Evolutionary conservation across 2,329 filamentous ascomycete species (phyloP).

Genomic region (Pestalotiopsis sp.): DNA sequence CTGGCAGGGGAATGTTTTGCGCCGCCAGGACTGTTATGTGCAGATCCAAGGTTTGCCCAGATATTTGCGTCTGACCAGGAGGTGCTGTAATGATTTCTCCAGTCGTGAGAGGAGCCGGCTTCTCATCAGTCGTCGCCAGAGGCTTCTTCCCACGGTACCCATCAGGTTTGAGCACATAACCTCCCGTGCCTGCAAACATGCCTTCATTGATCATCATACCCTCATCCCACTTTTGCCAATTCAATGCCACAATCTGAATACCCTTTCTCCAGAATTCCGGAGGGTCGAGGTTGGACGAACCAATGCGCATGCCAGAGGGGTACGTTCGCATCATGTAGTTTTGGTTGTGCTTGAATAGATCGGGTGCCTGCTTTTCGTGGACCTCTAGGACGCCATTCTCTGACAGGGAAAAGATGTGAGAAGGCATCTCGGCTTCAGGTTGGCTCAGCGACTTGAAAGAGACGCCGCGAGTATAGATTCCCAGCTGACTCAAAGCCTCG

Average conservation of each 20-base stretch:
- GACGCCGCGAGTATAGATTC: constrained; percentile 81
- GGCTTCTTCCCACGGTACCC: constrained; percentile 47
- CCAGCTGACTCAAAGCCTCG: constrained; percentile 72
- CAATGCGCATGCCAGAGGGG: constrained; percentile 78
- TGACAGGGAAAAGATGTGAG: constrained; percentile 70
- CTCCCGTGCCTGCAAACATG: constrained; percentile 84
- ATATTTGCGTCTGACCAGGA: constrained; percentile 34
- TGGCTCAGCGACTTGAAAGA: constrained; percentile 80
- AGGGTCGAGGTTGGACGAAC: constrained; percentile 86
- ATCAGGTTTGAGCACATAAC: constrained; percentile 83
- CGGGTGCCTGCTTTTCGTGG: constrained; percentile 48
- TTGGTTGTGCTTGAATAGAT: constrained; percentile 80
- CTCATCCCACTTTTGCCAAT: constrained; percentile 90
- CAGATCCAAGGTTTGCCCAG: constrained; percentile 66
- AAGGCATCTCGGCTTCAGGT: constrained; percentile 67
- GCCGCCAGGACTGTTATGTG: constrained; percentile 75
- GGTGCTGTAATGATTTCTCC: constrained; percentile 17
- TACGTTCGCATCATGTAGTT: constrained; percentile 86
- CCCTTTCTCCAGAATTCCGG: constrained; percentile 85
- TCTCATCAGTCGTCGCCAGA: constrained; percentile 15
- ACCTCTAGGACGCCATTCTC: constrained; percentile 67
- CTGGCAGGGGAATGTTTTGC: constrained; percentile 72
- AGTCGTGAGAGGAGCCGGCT: constrained; percentile 27
- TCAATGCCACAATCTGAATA: constrained; percentile 87
- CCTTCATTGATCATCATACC: constrained; percentile 96